Base-by-base conservation (phyloP, 805 yeast species). In the Candida maris region DNA sequence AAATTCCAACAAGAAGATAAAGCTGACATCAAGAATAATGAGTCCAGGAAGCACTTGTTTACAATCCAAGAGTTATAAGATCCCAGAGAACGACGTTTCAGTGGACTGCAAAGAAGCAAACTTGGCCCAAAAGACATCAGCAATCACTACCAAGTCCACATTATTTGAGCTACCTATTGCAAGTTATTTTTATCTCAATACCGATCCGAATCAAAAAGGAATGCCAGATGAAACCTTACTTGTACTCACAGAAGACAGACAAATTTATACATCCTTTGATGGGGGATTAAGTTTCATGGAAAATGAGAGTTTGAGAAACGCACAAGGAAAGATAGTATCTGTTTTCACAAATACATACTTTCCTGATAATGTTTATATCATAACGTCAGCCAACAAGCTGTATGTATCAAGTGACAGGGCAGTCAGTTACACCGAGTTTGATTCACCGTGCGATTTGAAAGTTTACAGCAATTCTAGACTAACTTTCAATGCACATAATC, bases 371-470 rank as follows among this genome's bases (percentile, higher is more conserved):
- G 74, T 79, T 22, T 67, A 76, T 46, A 61, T 79, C 34, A 41
- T 79, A 30, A 76, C 87, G 1, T 57, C 66, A 2, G 49, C 63
- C 6, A 68, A 71, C 7, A 61, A 61, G 20, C 61, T 89, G 12
- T 81, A 73, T 49, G 55, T 68, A 16, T 81, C 96, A 1, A 51
- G 56, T 3, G 83, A 89, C 57, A 78, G 95, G 18, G 97, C 85
- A 12, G 61, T 64, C 38, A 57, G 69, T 1, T 86, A 84, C 51
- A 45, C 51, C 6, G 59, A 61, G 24, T 51, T 70, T 25, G 54
- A 64, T 5, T 65, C 77, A 6, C 91, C 91, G 2, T 59, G 74
- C 15, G 62, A 67, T 14, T 67, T 79, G 12, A 59, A 66, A 39
- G 59, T 60, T 24, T 33, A 42, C 23, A 60, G 59, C 4, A 48